These are phyloP conservation scores for Calonectria pseudoreteaudii DNA, from an alignment of 2,329 filamentous ascomycete species.

Conservation along the genomic window DNA sequence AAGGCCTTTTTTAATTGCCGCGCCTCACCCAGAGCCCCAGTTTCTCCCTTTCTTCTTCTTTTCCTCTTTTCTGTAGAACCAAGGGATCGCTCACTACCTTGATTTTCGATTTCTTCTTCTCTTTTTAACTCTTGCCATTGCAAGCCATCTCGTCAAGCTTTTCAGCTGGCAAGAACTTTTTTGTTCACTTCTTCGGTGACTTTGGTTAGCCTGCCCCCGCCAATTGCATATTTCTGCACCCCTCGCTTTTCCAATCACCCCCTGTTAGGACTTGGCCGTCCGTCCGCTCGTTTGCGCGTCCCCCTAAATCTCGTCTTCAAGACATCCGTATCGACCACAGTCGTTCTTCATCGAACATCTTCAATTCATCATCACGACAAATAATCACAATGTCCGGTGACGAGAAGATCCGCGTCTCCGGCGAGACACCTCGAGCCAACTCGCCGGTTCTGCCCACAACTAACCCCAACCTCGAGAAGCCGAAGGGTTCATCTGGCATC, in stretches of 20 bases:
- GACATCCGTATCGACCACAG: constrained; percentile 40
- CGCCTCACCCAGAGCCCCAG: constrained; percentile 38
- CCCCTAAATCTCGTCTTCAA: constrained; percentile 48
- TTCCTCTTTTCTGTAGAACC: constrained; percentile 23
- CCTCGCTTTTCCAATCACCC: constrained; percentile 43
- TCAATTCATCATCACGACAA: constrained; percentile 45
- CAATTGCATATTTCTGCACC: constrained; percentile 51
- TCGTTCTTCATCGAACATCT: constrained; percentile 31
- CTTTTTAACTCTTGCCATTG: constrained; percentile 36
- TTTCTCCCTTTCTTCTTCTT: constrained; percentile 33
- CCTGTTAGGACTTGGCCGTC: constrained; percentile 49
- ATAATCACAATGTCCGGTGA: constrained; percentile 67
- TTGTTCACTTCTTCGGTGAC: constrained; percentile 37
- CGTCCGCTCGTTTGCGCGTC: constrained; percentile 55
- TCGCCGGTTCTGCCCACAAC: constrained; percentile 80
- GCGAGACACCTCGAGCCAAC: constrained; percentile 75
- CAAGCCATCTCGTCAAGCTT: constrained; percentile 28
- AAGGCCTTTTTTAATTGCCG: constrained; percentile 49
- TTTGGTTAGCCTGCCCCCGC: constrained; percentile 44
- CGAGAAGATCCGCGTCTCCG: constrained; percentile 87
- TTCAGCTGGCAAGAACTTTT: constrained; percentile 36
- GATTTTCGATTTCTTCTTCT: constrained; percentile 35
- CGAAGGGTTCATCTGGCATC: constrained; percentile 73
- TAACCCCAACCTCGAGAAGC: constrained; percentile 81
- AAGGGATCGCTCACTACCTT: constrained; percentile 23